Conservation (phyloP, 805 yeast species). For the Teunomyces barrocoloradensis region DNA sequence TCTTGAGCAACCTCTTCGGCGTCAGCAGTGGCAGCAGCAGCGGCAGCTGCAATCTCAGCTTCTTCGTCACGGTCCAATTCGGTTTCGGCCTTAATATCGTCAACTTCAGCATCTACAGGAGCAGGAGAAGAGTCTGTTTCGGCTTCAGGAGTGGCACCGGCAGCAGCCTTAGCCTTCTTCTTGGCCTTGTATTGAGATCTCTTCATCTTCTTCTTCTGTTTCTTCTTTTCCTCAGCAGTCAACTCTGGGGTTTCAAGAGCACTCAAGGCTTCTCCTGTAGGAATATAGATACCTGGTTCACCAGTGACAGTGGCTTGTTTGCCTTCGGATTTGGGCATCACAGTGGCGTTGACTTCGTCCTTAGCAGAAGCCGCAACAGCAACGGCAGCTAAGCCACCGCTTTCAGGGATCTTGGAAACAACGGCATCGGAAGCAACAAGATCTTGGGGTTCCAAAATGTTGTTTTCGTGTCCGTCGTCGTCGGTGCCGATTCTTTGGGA, state of each 20-base stretch:
- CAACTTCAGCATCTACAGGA: background rate
- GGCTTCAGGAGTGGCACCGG: constrained; percentile 9
- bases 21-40: constrained; percentile 9
- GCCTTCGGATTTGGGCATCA: constrained; percentile 46
- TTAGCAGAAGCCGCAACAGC: constrained; percentile 8
- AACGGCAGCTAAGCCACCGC: constrained; percentile 22
- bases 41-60: constrained; percentile 12
- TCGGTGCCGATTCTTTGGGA: constrained; percentile 44
- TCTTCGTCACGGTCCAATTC: constrained; percentile 12
- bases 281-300: constrained; percentile 74
- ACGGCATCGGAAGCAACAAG: constrained; percentile 17
- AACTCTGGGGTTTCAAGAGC: constrained; percentile 49
- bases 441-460: constrained; percentile 41
- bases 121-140: constrained; percentile 9
- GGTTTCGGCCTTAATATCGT: constrained; percentile 3
- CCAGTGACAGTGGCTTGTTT: constrained; percentile 46
- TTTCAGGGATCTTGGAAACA: constrained; percentile 30
- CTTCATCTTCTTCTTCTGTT: constrained; percentile 44
- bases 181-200: constrained; percentile 42
- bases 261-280: constrained; percentile 57
- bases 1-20: constrained; percentile 1
- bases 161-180: constrained; percentile 24
- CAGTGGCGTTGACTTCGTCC: constrained; percentile 33
- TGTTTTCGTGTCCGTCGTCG: constrained; percentile 51
- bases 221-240: constrained; percentile 36